Base-by-base conservation (phyloP, 139 green algal species). In the Coelastrella sp. region DNA sequence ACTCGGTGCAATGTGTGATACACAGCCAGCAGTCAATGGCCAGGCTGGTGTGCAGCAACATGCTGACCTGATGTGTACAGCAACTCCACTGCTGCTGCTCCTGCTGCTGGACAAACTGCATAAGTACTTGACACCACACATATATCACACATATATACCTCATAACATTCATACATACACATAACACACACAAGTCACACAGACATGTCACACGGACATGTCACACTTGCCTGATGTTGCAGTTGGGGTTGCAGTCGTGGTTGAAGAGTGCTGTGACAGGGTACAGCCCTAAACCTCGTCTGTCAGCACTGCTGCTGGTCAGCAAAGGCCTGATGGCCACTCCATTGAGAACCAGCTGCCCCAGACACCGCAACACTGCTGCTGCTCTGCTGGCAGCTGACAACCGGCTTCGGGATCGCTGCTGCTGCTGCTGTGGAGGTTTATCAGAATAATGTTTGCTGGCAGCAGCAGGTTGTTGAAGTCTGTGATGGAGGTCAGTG, bases 231-330 rank as follows among this genome's bases (percentile, higher is more conserved):
- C 84, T 88, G 84, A 88, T 88, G 84, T 35, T 88, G 68, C 84
- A 88, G 20, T 88, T 88, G 25, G 68, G 66, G 68, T 88, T 72
- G 35, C 84, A 88, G 49, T 72, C 24, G 49, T 88, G 84, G 68
- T 88, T 88, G 68, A 88, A 25, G 12, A 88, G 49, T 24, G 84
- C 66, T 14, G 84, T 70, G 4, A 27, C 84, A 59, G 84, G 84
- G 58, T 73, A 88, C 19, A 88, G 68, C 66, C 68, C 84, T 70
- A 88, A 56, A 27, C 84, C 84, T 11, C 74, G 68, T 49, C 65
- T 79, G 65, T 15, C 59, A 25, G n/a, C 59, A 82, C 15, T 17
- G 24, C 7, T 58, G 35, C 20, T 68, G n/a, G 12, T 65, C 68
- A 88, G 68, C 8, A 88, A 20, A 4, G 68, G 84, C 66, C 25